Base-by-base conservation (phyloP, 208 protist species). In the Trypanosomatidae sp. region DNA sequence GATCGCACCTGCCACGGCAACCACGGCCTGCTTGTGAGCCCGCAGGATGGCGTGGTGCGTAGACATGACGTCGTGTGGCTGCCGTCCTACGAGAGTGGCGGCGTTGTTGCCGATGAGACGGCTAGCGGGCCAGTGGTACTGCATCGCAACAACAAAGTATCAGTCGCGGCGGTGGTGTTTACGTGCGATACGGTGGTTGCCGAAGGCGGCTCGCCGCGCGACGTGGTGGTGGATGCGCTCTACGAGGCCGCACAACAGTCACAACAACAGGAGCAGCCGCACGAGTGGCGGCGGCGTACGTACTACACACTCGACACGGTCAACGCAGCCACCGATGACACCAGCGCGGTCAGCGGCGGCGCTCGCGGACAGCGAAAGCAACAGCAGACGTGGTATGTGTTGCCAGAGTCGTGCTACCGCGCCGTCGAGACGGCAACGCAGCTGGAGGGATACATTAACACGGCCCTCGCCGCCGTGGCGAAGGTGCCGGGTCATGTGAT, bases 131-230 rank as follows among this genome's bases (percentile, higher is more conserved):
- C 78, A 22, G 54, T 88, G 32, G 61, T 83, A 27, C 71, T 82
- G 39, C 75, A 81, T 53, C 72, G 68, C 44, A 88, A 76, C 58
- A 92, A 92, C 59, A 53, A 57, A 26, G 84, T 92, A 1, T 67
- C 84, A 19, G 55, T 92, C 24, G 79, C 84, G 10, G 71, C 66
- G 13, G 65, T 92, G 21, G 66, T 85, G 33, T 92, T 92, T 53
- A 87, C 76, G 6, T 83, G 79, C 50, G 50, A n/a, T n/a, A n/a
- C n/a, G n/a, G n/a, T n/a, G n/a, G n/a, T n/a, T n/a, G n/a, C n/a
- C n/a, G n/a, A n/a, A n/a, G n/a, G n/a, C n/a, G n/a, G n/a, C n/a
- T n/a, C n/a, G n/a, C n/a, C n/a, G n/a, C n/a, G n/a, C n/a, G n/a
- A n/a, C n/a, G n/a, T n/a, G n/a, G n/a, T n/a, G n/a, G n/a, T n/a